Conservation (phyloP, 805 yeast species). For the Lachancea waltii region DNA sequence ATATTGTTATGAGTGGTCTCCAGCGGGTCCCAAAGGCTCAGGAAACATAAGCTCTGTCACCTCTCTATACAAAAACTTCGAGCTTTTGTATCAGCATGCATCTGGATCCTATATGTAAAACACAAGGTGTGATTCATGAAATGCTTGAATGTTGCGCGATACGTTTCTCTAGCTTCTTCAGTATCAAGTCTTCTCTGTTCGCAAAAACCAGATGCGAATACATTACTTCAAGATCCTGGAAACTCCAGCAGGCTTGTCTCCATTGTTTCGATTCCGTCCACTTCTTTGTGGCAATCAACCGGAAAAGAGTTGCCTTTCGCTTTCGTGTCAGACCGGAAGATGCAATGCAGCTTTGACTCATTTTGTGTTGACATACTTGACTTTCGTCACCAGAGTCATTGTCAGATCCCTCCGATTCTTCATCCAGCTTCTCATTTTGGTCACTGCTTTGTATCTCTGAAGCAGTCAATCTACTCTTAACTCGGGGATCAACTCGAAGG, state of each 20-base stretch:
- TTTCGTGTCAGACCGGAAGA: conserved; percentile 51
- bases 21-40: no score
- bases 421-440: neutral
- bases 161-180: conserved; percentile 16
- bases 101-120: no score
- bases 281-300: conserved; percentile 63
- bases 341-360: conserved; percentile 33
- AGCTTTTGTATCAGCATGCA: no score
- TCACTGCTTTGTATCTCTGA: neutral
- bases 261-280: conserved; percentile 43
- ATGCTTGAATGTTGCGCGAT: conserved; percentile 5
- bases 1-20: no score
- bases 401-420: conserved; percentile 8
- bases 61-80: no score
- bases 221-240: conserved; percentile 25
- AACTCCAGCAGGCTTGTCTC: conserved; percentile 30
- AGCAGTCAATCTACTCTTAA: conserved; percentile 11
- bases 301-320: conserved; percentile 76
- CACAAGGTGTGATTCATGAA: neutral
- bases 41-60: no score
- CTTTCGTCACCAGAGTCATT: conserved; percentile 4
- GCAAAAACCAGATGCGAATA: conserved; percentile 24
- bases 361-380: conserved; percentile 22
- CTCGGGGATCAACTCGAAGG: conserved; percentile 37
- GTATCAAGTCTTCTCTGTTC: conserved; percentile 18